A percentile compares a stretch with the other conserved stretches of the same genome.
phyloP scores from a whole-genome alignment of 2,329 filamentous ascomycete species.

The Teratosphaeria destructans region DNA sequence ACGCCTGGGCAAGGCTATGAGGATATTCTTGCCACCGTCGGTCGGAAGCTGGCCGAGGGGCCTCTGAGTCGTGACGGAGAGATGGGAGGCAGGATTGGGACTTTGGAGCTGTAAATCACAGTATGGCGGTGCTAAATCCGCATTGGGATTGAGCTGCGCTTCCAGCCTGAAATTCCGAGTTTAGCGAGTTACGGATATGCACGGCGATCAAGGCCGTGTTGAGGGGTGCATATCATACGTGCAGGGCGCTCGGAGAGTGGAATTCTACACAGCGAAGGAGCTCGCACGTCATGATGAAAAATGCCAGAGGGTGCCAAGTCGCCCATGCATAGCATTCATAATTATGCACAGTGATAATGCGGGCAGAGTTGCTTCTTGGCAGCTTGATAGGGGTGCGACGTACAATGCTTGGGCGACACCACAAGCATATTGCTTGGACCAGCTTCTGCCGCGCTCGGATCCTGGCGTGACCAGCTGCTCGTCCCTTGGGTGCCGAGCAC shows the following conservation, averaged over 20 bases:
- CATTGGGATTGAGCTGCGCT: background rate
- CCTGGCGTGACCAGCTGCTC: background rate
- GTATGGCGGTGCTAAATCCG: background rate
- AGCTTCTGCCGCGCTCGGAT: background rate
- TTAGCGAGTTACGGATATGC: background rate
- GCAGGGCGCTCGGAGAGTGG: background rate
- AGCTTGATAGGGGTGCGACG: background rate
- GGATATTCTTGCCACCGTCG: conserved; percentile 32
- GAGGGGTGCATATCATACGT: background rate
- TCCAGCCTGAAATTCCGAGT: background rate
- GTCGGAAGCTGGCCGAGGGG: conserved; percentile 32
- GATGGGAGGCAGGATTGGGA: conserved; percentile 36
- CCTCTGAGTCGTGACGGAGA: conserved; percentile 31
- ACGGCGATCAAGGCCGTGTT: background rate
- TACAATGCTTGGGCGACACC: background rate
- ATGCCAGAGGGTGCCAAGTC: background rate
- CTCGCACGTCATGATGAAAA: background rate
- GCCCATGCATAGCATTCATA: background rate
- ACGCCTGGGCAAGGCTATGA: conserved; percentile 24
- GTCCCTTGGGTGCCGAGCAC: background rate
- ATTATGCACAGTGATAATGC: background rate
- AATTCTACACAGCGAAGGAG: background rate
- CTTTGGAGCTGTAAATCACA: conserved; percentile 27
- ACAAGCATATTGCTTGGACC: background rate
- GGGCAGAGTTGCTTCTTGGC: background rate